These are phyloP conservation scores for Kondoa subrosea DNA, from an alignment of 768 basidiomycete genomes.

Conservation along the genomic window DNA sequence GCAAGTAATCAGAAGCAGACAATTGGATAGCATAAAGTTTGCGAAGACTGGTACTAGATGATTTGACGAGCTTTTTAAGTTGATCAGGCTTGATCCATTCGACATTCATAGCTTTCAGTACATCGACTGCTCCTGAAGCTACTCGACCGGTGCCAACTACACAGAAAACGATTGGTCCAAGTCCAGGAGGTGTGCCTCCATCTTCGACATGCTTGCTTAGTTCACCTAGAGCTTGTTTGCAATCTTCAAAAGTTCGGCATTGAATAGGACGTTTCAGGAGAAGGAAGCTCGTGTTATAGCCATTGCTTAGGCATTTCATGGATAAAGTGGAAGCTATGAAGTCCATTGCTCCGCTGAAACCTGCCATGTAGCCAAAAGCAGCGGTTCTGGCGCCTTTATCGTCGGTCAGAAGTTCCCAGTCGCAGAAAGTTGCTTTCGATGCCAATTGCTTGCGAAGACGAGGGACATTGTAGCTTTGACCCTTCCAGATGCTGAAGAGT, in stretches of 20 bases:
- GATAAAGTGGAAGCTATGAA: background rate
- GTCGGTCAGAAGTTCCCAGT: background rate
- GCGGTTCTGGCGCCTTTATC: background rate
- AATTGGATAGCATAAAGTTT: background rate
- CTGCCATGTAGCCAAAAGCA: background rate
- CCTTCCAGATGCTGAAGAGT: background rate
- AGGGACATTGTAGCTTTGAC: background rate
- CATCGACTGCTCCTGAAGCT: background rate
- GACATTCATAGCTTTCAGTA: background rate
- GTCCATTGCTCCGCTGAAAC: background rate
- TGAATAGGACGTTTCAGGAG: background rate
- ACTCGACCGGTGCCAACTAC: background rate
- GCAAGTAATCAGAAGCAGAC: background rate
- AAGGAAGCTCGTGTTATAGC: background rate
- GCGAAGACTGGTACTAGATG: background rate
- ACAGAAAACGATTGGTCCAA: background rate
- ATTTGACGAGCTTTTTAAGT: background rate
- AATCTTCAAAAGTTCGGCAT: background rate
- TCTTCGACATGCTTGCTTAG: background rate
- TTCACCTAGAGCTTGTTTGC: background rate
- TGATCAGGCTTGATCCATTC: background rate
- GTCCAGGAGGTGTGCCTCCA: background rate
- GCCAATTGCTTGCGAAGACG: background rate
- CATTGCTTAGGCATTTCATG: background rate
- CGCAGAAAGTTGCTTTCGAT: background rate